Conservation (phyloP, 2,329 filamentous ascomycete genomes). For the Stromatinia cepivora region DNA sequence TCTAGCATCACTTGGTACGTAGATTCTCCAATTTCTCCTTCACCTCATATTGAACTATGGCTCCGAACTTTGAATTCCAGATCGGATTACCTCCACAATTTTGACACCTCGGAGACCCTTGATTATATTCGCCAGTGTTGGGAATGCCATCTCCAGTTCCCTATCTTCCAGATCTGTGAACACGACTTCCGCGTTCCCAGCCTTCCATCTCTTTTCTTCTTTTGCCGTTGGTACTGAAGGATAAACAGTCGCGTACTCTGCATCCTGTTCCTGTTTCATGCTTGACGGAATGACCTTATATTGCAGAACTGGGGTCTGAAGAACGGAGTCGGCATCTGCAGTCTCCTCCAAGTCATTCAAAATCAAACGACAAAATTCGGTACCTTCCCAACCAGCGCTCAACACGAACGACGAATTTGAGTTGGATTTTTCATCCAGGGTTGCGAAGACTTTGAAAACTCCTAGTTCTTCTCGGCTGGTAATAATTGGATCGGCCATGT, state of each 20-base stretch:
- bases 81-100: constrained; percentile 23
- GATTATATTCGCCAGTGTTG: constrained; percentile 29
- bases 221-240: neutral
- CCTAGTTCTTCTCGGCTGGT: constrained; percentile 56
- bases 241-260: neutral
- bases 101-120: constrained; percentile 28
- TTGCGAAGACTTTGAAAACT: constrained; percentile 52
- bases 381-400: constrained; percentile 31
- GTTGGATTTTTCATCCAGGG: constrained; percentile 24
- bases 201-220: constrained; percentile 29
- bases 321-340: neutral
- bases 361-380: constrained; percentile 27
- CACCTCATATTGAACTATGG: neutral
- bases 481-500: constrained; percentile 58
- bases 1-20: too few relatives aligned
- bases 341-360: constrained; percentile 19
- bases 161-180: constrained; percentile 27
- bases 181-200: constrained; percentile 23
- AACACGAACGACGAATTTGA: constrained; percentile 22
- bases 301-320: neutral
- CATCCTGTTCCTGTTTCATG: neutral
- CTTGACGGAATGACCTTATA: neutral
- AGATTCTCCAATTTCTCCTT: too few relatives aligned
- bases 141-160: constrained; percentile 27
- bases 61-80: neutral